These are phyloP conservation scores for Trichophyton benhamiae DNA, from an alignment of 2,329 filamentous ascomycete genomes.

Conservation along the genomic window DNA sequence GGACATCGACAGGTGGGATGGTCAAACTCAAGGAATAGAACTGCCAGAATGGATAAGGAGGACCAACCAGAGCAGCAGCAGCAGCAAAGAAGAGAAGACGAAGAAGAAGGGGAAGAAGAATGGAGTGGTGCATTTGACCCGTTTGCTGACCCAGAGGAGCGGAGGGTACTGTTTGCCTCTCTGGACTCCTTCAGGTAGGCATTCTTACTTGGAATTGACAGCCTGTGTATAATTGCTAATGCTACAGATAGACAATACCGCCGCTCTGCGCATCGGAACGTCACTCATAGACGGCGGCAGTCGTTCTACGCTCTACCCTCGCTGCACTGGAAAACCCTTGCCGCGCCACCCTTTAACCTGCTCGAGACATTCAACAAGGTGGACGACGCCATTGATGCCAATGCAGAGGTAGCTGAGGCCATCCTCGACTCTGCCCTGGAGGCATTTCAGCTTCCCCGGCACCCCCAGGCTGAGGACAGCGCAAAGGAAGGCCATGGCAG, in stretches of 20 bases:
- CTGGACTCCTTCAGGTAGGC: constrained; percentile 82
- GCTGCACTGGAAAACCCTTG: constrained; percentile 70
- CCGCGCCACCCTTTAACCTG: constrained; percentile 68
- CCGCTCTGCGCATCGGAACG: constrained; percentile 73
- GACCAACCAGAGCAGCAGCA: neutral
- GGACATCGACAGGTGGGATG: too few species aligned
- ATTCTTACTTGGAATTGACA: neutral
- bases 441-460: constrained; percentile 48
- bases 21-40: too few species aligned
- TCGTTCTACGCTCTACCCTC: constrained; percentile 85
- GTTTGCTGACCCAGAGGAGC: constrained; percentile 65
- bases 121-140: constrained; percentile 55
- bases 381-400: constrained; percentile 79
- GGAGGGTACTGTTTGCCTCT: constrained; percentile 64
- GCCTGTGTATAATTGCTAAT: neutral
- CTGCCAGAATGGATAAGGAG: neutral
- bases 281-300: constrained; percentile 79
- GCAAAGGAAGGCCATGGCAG: constrained; percentile 19
- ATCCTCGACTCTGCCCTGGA: constrained; percentile 60
- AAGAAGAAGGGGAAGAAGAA: constrained; percentile 16
- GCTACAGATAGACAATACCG: constrained; percentile 58
- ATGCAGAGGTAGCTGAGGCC: constrained; percentile 67
- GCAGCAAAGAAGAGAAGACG: neutral
- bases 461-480: constrained; percentile 17
- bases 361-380: constrained; percentile 65